Percentiles rank a stretch among this genome's conserved stretches.
These are phyloP conservation scores for Fusarium virguliforme DNA, from an alignment of 2,329 filamentous ascomycete genomes.

Conservation along the genomic window DNA sequence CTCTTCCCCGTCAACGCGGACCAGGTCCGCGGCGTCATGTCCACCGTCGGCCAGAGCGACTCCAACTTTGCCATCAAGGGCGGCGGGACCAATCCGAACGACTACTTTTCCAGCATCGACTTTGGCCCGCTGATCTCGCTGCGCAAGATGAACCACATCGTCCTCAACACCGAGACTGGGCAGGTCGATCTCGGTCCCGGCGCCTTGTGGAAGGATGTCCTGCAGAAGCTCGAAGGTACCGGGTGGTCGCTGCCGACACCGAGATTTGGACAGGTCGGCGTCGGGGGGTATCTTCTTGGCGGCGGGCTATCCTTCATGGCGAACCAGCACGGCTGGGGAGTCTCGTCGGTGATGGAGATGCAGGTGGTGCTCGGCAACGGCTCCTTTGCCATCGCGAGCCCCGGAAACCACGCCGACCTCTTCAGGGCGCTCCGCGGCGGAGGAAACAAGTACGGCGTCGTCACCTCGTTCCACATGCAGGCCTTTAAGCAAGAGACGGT, in stretches of 20 bases:
- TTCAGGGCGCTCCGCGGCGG: conserved; percentile 70
- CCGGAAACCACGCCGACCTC: conserved; percentile 63
- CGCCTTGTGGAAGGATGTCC: conserved; percentile 62
- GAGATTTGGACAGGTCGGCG: conserved; percentile 64
- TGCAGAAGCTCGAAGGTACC: conserved; percentile 58
- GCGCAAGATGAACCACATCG: conserved; percentile 60
- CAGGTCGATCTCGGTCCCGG: conserved; percentile 64
- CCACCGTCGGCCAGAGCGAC: conserved; percentile 63
- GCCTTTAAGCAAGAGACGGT: conserved; percentile 60
- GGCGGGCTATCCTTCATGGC: conserved; percentile 69
- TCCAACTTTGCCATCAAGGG: conserved; percentile 70
- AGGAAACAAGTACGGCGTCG: conserved; percentile 70
- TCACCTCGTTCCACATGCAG: conserved; percentile 62
- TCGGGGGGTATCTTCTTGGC: conserved; percentile 68
- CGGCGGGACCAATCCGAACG: conserved; percentile 72
- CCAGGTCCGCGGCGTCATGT: conserved; percentile 69
- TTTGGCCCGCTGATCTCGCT: conserved; percentile 67
- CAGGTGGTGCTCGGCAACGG: conserved; percentile 70
- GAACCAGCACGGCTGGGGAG: conserved; percentile 66
- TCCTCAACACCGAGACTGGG: conserved; percentile 56
- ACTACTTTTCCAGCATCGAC: conserved; percentile 67
- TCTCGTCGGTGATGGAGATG: conserved; percentile 65
- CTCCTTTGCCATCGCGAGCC: conserved; percentile 63
- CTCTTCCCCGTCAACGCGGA: conserved; percentile 63
- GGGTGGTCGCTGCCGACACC: conserved; percentile 63